These are phyloP conservation scores for Neoboletus brunneissimus DNA, from an alignment of 768 basidiomycete genomes.

Conservation along the genomic window DNA sequence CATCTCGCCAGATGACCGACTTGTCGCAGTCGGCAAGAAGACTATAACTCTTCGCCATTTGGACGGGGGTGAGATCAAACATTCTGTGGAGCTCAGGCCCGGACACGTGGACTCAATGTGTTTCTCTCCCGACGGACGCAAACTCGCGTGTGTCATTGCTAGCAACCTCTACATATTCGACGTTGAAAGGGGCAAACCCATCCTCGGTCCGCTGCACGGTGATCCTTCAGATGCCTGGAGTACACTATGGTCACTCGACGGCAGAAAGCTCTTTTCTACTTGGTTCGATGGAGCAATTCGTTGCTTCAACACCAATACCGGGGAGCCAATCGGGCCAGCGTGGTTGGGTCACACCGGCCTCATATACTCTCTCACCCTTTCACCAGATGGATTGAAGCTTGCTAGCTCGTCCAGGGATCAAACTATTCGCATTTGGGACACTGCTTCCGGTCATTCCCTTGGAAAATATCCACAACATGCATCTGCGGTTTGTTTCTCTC, in stretches of 20 bases:
- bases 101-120: background rate
- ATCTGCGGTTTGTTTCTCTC: background rate
- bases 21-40: background rate
- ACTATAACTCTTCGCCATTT: background rate
- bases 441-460: background rate
- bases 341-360: background rate
- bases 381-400: background rate
- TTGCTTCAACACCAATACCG: background rate
- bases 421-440: background rate
- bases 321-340: background rate
- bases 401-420: background rate
- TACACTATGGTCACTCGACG: background rate
- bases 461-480: background rate
- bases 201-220: no score
- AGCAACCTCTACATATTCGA: background rate
- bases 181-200: background rate
- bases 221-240: no score
- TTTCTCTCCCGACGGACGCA: background rate
- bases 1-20: conserved; percentile 3
- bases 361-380: background rate
- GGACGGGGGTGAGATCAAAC: background rate
- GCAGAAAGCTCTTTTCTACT: background rate
- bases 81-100: background rate
- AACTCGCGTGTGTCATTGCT: background rate
- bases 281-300: background rate